Evolutionary conservation across 164 flowering plant genomes (phyloP).

Genomic region (Warburgia ugandensis): DNA sequence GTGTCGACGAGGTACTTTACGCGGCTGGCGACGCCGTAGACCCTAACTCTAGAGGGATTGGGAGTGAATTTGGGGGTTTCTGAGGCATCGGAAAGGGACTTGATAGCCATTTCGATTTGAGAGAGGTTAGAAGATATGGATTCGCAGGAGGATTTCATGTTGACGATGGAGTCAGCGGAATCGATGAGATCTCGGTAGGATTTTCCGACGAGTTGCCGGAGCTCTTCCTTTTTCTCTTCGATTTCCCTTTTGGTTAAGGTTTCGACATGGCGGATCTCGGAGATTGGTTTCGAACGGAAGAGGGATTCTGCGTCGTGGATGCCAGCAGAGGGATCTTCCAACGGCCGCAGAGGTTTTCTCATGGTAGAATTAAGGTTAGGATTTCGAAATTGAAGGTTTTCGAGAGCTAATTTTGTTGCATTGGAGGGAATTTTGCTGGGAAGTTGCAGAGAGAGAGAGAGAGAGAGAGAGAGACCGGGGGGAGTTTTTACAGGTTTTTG

Average conservation of each 20-base stretch:
- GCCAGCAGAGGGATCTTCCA: neutral
- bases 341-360: no score
- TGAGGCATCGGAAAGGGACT: conserved; percentile 40
- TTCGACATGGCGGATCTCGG: conserved; percentile 76
- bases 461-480: no score
- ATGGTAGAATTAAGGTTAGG: no score
- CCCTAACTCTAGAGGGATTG: conserved; percentile 28
- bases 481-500: no score
- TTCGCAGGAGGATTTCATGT: conserved; percentile 63
- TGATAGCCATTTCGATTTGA: conserved; percentile 42
- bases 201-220: conserved; percentile 82
- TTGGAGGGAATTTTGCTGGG: no score
- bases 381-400: no score
- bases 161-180: conserved; percentile 85
- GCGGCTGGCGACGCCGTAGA: conserved; percentile 65
- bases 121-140: conserved; percentile 63
- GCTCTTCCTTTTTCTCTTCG: conserved; percentile 76
- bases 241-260: conserved; percentile 55
- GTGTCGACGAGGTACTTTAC: conserved; percentile 94
- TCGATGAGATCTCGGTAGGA: conserved; percentile 89
- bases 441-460: no score
- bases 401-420: no score
- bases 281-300: conserved; percentile 66
- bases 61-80: conserved; percentile 19
- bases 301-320: conserved; percentile 65